Evolutionary conservation across 768 basidiomycete genomes (phyloP).

Genomic region (Auriculariales sp.): DNA sequence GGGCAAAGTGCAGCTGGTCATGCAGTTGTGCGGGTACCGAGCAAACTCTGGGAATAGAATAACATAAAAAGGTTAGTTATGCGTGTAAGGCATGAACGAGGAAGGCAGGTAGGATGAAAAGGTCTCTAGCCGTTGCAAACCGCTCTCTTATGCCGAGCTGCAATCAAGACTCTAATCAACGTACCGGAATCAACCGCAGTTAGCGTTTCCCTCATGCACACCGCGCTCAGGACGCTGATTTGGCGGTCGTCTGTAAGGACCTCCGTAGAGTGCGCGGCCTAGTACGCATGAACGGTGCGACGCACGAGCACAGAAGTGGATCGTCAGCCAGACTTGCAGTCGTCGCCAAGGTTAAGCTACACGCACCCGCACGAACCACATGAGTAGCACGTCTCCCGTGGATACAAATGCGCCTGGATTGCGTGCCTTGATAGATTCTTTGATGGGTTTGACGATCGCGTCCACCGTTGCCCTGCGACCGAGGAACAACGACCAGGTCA

Average conservation of each 20-base stretch:
- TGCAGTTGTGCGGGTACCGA: not conserved
- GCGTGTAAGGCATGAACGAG: not conserved
- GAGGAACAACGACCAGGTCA: too few relatives aligned
- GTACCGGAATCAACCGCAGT: not conserved
- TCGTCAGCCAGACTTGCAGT: not conserved
- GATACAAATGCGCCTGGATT: not conserved
- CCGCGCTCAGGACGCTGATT: not conserved
- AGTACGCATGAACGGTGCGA: too few relatives aligned
- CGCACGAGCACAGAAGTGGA: too few relatives aligned
- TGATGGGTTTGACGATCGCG: not conserved
- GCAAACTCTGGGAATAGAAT: not conserved
- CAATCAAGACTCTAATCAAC: not conserved
- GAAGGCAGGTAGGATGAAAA: too few relatives aligned
- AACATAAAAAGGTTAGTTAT: too few relatives aligned
- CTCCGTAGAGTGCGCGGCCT: not conserved
- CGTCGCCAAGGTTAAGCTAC: not conserved
- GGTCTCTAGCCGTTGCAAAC: too few relatives aligned
- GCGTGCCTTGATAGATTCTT: not conserved
- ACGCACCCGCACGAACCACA: not conserved
- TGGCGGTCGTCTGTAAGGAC: not conserved
- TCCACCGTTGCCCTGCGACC: too few relatives aligned
- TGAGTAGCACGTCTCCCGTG: not conserved
- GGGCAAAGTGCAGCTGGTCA: not conserved
- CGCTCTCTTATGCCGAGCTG: not conserved
- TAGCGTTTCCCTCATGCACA: not conserved